Evolutionary conservation across 208 protist genomes (phyloP).

Genomic region (Wallacemonas sp.): DNA sequence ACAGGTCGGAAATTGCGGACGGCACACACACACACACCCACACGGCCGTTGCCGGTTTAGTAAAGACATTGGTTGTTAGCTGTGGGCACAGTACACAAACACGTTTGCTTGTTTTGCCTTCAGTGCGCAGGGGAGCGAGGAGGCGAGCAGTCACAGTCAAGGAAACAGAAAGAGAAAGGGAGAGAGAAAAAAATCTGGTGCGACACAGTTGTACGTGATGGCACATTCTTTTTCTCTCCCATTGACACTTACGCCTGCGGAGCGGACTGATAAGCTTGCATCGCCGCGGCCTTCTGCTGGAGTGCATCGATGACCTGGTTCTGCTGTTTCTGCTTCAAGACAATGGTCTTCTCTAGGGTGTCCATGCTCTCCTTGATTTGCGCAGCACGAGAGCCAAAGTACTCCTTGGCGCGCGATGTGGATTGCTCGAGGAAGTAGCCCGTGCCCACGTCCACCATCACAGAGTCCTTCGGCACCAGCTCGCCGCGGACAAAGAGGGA

Average conservation of each 20-base stretch:
- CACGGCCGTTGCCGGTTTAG: no score
- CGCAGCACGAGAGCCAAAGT: conserved; percentile 71
- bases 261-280: conserved; percentile 47
- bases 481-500: conserved; percentile 73
- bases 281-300: conserved; percentile 54
- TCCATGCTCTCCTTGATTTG: conserved; percentile 87
- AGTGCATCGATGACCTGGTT: conserved; percentile 78
- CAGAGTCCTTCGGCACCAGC: conserved; percentile 67
- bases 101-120: not conserved
- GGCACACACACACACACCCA: no score
- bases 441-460: conserved; percentile 86
- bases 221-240: no score
- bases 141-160: not conserved
- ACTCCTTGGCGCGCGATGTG: conserved; percentile 63
- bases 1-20: no score
- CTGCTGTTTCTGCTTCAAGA: conserved; percentile 78
- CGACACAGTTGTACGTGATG: no score
- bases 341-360: conserved; percentile 64
- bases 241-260: conserved; percentile 15
- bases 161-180: conserved; percentile 4
- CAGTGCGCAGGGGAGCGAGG: not conserved
- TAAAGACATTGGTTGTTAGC: not conserved
- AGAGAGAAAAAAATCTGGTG: conserved; percentile 9
- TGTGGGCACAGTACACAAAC: not conserved
- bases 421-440: conserved; percentile 87